Evolutionary conservation across 2,329 filamentous ascomycete species (phyloP).

Genomic region (Diaporthe destruens): DNA sequence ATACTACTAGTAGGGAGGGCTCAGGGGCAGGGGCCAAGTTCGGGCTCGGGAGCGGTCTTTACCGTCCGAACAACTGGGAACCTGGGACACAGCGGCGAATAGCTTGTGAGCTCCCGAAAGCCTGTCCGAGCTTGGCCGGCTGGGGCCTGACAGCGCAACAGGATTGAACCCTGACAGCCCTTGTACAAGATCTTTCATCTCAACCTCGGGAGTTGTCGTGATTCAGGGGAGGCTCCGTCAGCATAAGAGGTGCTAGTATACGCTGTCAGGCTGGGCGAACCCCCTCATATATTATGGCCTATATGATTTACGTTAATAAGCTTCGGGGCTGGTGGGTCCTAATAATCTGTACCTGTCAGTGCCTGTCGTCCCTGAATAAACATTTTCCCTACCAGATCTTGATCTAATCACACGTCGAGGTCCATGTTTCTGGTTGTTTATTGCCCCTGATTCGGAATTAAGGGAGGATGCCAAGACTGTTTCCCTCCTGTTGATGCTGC

Average conservation of each 20-base stretch:
- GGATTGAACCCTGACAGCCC: slow-evolving; percentile 1
- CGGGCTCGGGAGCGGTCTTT: slow-evolving; percentile 7
- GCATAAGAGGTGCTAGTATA: slow-evolving; percentile 8
- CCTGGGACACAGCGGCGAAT: not conserved
- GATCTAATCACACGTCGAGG: slow-evolving; percentile 24
- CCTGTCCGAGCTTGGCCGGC: slow-evolving; percentile 24
- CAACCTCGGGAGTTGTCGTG: slow-evolving; percentile 10
- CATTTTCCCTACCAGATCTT: not conserved
- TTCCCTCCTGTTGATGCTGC: slow-evolving; percentile 26
- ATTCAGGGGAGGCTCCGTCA: slow-evolving; percentile 28
- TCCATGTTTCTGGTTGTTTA: not conserved
- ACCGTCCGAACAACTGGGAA: slow-evolving; percentile 22
- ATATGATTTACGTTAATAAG: slow-evolving; percentile 26
- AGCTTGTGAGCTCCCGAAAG: not conserved
- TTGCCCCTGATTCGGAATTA: slow-evolving; percentile 31
- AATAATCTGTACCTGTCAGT: slow-evolving; percentile 17
- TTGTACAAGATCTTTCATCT: slow-evolving; percentile 9
- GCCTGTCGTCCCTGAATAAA: not conserved
- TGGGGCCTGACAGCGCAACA: slow-evolving; percentile 5
- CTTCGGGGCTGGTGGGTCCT: slow-evolving; percentile 6
- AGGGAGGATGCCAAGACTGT: slow-evolving; percentile 23
- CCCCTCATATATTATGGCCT: slow-evolving; percentile 14
- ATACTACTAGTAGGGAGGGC: not conserved
- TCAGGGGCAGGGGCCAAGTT: slow-evolving; percentile 22
- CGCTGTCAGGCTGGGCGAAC: slow-evolving; percentile 14